Conservation (phyloP, 108 stramenopile species). For the Pseudonitzschia pungens region DNA sequence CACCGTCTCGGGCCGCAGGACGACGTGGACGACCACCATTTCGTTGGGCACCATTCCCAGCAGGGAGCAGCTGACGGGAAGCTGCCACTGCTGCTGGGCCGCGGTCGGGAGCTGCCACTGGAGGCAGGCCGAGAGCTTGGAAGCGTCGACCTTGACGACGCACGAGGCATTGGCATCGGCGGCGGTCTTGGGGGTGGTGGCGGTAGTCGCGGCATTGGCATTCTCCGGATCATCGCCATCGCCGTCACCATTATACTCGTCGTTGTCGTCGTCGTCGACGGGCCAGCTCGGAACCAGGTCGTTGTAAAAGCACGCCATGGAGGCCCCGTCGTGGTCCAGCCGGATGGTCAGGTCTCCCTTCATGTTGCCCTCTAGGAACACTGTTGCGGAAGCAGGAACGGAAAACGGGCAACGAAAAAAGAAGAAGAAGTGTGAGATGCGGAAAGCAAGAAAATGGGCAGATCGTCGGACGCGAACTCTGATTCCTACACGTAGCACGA, state of each 20-base stretch:
- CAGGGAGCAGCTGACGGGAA: constrained; percentile 61
- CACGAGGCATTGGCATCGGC: constrained; percentile 35
- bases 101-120: constrained; percentile 66
- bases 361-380: constrained; percentile 38
- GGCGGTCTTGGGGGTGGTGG: not conserved
- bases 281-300: constrained; percentile 27
- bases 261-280: constrained; percentile 18
- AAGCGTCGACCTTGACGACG: constrained; percentile 80
- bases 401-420: too few relatives aligned
- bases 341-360: constrained; percentile 35
- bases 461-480: constrained; percentile 47
- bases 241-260: too few relatives aligned
- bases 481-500: too few relatives aligned
- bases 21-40: constrained; percentile 79
- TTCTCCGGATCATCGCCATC: too few relatives aligned
- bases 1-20: constrained; percentile 60
- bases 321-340: constrained; percentile 32
- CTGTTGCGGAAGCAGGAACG: too few relatives aligned
- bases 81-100: constrained; percentile 19
- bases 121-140: constrained; percentile 66
- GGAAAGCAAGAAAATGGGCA: constrained; percentile 45
- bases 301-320: constrained; percentile 35
- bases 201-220: too few relatives aligned
- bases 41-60: constrained; percentile 82
- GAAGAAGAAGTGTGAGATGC: too few relatives aligned